phyloP scores from a whole-genome alignment of 2,329 filamentous ascomycete genomes.

The Trichoderma koningii region DNA sequence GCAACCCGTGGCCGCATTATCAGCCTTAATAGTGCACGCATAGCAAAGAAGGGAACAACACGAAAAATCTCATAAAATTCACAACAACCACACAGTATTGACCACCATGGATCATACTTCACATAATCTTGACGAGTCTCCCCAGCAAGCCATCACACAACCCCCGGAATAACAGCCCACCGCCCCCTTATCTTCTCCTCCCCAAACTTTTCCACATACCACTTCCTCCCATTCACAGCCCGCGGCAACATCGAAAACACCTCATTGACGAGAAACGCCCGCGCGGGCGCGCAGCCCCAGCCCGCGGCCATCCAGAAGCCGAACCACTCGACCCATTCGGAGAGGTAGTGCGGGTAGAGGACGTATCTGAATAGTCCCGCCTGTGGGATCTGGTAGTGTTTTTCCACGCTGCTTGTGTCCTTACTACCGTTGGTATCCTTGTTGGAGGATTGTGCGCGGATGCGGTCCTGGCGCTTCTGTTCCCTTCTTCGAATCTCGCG shows the following conservation, averaged over 20 bases:
- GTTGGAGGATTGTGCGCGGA: constrained; percentile 39
- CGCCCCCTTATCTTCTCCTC: constrained; percentile 73
- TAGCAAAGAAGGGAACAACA: too few species aligned
- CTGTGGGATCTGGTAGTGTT: constrained; percentile 84
- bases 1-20: too few species aligned
- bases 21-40: too few species aligned
- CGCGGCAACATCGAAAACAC: constrained; percentile 86
- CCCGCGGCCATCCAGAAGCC: constrained; percentile 81
- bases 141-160: constrained; percentile 42
- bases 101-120: too few species aligned
- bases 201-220: constrained; percentile 90
- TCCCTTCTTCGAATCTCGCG: constrained; percentile 80
- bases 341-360: constrained; percentile 91
- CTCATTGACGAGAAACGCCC: constrained; percentile 84
- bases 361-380: constrained; percentile 80
- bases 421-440: neutral
- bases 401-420: constrained; percentile 61
- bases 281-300: constrained; percentile 69
- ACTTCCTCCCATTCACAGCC: constrained; percentile 75
- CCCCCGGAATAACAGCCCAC: constrained; percentile 68
- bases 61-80: too few species aligned
- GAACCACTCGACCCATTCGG: constrained; percentile 94
- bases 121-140: too few species aligned
- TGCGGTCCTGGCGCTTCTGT: constrained; percentile 54
- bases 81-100: too few species aligned